Conservation (phyloP, 768 basidiomycete genomes). For the Naganishia antarctica region DNA sequence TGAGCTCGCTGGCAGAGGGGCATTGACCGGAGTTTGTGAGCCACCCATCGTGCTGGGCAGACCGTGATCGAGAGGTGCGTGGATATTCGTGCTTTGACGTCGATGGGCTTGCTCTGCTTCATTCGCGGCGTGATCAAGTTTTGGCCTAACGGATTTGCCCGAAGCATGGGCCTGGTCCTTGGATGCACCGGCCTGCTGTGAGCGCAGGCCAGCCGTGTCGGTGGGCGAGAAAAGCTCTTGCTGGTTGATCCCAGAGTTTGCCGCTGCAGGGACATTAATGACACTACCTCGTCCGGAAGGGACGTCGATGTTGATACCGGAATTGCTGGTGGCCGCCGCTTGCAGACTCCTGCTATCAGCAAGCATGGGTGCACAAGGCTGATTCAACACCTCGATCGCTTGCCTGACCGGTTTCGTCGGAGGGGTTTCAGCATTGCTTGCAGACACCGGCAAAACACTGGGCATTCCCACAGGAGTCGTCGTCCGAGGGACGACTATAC, state of each 20-base stretch:
- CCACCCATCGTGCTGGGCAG: background rate
- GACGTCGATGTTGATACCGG: background rate
- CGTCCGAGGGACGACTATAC: background rate
- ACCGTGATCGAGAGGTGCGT: background rate
- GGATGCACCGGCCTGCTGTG: background rate
- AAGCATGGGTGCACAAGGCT: conserved; percentile 25
- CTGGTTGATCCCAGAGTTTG: background rate
- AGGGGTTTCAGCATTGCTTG: background rate
- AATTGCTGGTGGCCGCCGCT: background rate
- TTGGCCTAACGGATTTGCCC: conserved; percentile 4
- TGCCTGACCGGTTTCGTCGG: conserved; percentile 16
- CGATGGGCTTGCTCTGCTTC: conserved; percentile 27
- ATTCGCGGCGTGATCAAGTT: conserved; percentile 23
- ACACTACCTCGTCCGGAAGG: background rate
- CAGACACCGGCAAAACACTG: background rate
- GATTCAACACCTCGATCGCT: conserved; percentile 36
- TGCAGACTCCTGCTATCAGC: background rate
- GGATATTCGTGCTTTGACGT: conserved; percentile 1
- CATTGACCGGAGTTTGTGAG: background rate
- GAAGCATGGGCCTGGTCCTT: background rate
- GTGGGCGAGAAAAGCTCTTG: background rate
- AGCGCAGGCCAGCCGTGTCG: background rate
- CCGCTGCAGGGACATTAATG: background rate
- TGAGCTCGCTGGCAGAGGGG: background rate
- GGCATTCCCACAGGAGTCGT: background rate